phyloP scores from a whole-genome alignment of 73 alveolate genomes.

The Durusdinium trenchii region DNA sequence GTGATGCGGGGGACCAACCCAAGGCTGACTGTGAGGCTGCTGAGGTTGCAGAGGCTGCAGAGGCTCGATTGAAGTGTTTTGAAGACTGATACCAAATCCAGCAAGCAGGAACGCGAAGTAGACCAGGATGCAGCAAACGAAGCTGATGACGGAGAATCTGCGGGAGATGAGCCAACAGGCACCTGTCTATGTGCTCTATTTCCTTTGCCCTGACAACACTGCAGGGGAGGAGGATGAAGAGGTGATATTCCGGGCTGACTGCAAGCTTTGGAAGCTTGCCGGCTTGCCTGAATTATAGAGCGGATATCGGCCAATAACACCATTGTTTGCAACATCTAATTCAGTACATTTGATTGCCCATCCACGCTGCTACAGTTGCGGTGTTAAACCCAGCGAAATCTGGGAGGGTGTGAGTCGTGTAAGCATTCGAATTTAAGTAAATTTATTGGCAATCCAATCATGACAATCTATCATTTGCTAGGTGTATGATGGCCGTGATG shows the following conservation, averaged over 20 bases:
- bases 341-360: too few species aligned
- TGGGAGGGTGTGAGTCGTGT: too few species aligned
- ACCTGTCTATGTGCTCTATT: neutral
- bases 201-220: neutral
- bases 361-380: too few species aligned
- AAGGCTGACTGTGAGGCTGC: slow-evolving; percentile 32
- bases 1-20: too few species aligned
- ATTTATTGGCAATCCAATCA: too few species aligned
- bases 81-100: neutral
- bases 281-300: neutral
- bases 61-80: neutral
- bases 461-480: too few species aligned
- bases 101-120: neutral
- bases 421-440: too few species aligned
- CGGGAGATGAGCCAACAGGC: slow-evolving; percentile 70
- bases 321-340: too few species aligned
- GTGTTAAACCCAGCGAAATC: too few species aligned
- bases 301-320: too few species aligned
- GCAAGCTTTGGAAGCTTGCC: slow-evolving; percentile 75
- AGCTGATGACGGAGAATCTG: slow-evolving; percentile 39
- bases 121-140: neutral
- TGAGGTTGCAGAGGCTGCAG: neutral
- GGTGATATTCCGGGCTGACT: slow-evolving; percentile 84
- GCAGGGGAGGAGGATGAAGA: slow-evolving; percentile 90
- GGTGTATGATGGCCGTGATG: too few species aligned